A percentile compares a stretch with the other conserved stretches of the same genome.
Evolutionary conservation across 148 eudicot species (phyloP).

Genomic region (Cornus kousa): DNA sequence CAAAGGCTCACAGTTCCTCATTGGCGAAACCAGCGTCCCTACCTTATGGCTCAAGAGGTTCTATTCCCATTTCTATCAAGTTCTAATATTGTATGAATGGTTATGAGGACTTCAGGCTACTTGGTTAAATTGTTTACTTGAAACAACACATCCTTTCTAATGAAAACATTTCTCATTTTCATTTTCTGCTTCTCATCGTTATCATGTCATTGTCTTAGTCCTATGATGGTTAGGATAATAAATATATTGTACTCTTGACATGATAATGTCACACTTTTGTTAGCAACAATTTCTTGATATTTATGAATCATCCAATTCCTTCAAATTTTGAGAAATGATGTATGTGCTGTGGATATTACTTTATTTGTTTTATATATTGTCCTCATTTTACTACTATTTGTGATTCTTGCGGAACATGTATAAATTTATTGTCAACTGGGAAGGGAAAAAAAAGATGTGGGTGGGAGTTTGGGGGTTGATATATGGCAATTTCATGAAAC

Average conservation of each 20-base stretch:
- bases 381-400: neutral
- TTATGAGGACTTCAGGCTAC: neutral
- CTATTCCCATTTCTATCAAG: neutral
- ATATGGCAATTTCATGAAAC: neutral
- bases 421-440: neutral
- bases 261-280: neutral
- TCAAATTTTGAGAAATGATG: neutral
- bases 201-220: neutral
- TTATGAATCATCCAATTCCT: neutral
- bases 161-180: neutral
- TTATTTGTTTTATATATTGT: neutral
- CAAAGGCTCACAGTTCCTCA: slow-evolving; percentile 67
- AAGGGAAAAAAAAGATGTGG: neutral
- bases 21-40: slow-evolving; percentile 85
- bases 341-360: neutral
- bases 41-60: slow-evolving; percentile 87
- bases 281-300: neutral
- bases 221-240: neutral
- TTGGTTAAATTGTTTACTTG: neutral
- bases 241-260: neutral
- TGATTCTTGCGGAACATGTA: neutral
- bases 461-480: neutral
- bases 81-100: neutral
- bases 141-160: neutral
- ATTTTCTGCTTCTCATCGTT: neutral